Evolutionary conservation across 139 green algal genomes (phyloP).

Genomic region (Coccomyxa sp.): DNA sequence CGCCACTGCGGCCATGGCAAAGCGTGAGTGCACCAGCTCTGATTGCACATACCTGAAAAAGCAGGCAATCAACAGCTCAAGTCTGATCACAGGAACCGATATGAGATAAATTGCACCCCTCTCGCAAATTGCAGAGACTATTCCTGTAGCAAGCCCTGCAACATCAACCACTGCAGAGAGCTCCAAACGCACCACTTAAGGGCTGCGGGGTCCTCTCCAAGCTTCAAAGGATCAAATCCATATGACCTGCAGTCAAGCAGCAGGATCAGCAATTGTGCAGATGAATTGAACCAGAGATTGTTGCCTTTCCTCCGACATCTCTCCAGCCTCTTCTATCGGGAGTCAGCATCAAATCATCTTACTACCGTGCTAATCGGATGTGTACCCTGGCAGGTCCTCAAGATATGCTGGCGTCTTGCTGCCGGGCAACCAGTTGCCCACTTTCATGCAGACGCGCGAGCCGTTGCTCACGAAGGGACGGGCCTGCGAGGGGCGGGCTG

Average conservation of each 20-base stretch:
- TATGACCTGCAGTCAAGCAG: constrained; percentile 27
- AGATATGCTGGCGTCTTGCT: background rate
- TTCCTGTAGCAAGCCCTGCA: background rate
- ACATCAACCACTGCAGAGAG: background rate
- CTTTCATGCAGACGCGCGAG: background rate
- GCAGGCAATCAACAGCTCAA: background rate
- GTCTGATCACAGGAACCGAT: background rate
- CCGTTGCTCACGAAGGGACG: background rate
- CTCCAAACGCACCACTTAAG: constrained; percentile 61
- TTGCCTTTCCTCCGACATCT: too few relatives aligned
- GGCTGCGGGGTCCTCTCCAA: constrained; percentile 71
- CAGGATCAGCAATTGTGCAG: too few relatives aligned
- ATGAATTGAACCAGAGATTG: too few relatives aligned
- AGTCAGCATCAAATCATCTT: too few relatives aligned
- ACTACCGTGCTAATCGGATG: background rate
- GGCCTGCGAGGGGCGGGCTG: background rate
- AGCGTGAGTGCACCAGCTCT: constrained; percentile 85
- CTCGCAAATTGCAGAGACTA: background rate
- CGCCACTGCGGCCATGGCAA: constrained; percentile 83
- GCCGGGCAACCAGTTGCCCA: background rate
- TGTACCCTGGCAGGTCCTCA: constrained; percentile 12
- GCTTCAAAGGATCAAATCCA: constrained; percentile 82
- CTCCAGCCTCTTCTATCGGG: too few relatives aligned
- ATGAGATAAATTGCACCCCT: background rate
- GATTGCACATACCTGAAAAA: constrained; percentile 71